Evolutionary conservation across 176 grass and related monocot species (phyloP), one percentile per base, ranked within the genome.

Genomic region (Tuctoria greenei): DNA sequence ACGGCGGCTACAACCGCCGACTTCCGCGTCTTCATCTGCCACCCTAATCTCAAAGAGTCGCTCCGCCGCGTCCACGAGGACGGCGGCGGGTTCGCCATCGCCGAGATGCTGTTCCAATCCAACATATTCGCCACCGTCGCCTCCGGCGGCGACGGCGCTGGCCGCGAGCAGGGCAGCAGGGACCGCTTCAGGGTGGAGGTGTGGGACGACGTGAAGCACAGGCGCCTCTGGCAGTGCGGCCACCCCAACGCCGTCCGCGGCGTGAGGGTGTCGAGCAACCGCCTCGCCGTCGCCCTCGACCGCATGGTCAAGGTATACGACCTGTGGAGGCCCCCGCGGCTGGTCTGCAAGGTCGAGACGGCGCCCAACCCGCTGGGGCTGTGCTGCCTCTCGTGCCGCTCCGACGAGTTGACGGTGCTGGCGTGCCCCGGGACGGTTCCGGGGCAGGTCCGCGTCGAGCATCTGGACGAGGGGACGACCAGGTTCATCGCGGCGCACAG

Each of bases 351-450:
- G 68, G 82, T 86, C 21, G 69, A 69, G 45, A 97, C 93, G 17
- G 39, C 61, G 59, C 74, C 54, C 26, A 97, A 93, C 79, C 54
- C 52, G 4, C 79, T 62, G 5, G 87, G 87, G 18, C 40, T 97
- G 42, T 97, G 93, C 83, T 93, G 87, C 68, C 83, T 97, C 47
- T 93, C 87, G 31, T 81, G 83, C 46, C 77, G 65, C 83, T 60
- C 26, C 6, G 76, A 72, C 46, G 74, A 36, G 12, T 72, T 85
- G 4, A 12, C 55, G 4, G 87, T 97, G 40, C 69, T 97, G 73
- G 90, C 87, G 15, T 93, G 79, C 70, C 82, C 75, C 58, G 84
- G 84, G 4, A 60, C 40, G 42, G 21, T 3, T 40, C 43, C 14
- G 5, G 90, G 93, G 4, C 75, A 88, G 85, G 87, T 90, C 26